Conservation (phyloP, 2,329 filamentous ascomycete genomes). For the Magnaporthiopsis incrustans region DNA sequence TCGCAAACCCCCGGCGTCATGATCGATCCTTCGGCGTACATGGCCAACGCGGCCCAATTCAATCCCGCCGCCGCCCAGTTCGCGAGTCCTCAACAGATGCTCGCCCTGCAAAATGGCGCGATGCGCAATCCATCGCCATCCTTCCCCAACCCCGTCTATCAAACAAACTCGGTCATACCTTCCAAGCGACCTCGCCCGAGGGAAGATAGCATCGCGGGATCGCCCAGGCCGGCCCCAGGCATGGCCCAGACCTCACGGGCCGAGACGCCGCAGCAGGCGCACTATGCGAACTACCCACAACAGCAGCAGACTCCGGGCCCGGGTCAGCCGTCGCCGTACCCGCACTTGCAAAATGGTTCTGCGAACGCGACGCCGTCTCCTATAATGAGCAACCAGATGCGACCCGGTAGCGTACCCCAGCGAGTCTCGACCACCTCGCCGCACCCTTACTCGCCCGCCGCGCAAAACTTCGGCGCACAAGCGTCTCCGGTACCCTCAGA, state of each 20-base stretch:
- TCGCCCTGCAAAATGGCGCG: slow-evolving; percentile 69
- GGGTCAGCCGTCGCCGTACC: slow-evolving; percentile 61
- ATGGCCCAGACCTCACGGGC: slow-evolving; percentile 78
- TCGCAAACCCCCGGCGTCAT: slow-evolving; percentile 41
- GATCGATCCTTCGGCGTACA: slow-evolving; percentile 59
- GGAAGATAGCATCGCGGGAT: slow-evolving; percentile 79
- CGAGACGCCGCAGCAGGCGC: slow-evolving; percentile 78
- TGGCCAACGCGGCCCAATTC: slow-evolving; percentile 53
- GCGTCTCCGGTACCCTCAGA: slow-evolving; percentile 72
- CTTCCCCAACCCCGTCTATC: slow-evolving; percentile 71
- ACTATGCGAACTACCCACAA: slow-evolving; percentile 62
- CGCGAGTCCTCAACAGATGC: slow-evolving; percentile 48
- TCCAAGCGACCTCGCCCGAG: slow-evolving; percentile 77
- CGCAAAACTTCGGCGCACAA: slow-evolving; percentile 63
- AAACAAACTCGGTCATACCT: slow-evolving; percentile 78
- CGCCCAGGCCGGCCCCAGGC: slow-evolving; percentile 66
- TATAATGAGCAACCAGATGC: slow-evolving; percentile 76
- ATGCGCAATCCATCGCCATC: slow-evolving; percentile 77
- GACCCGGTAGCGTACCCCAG: slow-evolving; percentile 63
- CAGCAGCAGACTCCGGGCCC: slow-evolving; percentile 44
- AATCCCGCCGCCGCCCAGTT: slow-evolving; percentile 48
- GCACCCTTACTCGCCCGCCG: slow-evolving; percentile 76
- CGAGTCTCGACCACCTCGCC: slow-evolving; percentile 87
- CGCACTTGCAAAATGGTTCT: slow-evolving; percentile 74
- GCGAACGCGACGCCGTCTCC: slow-evolving; percentile 86